phyloP scores from a whole-genome alignment of 2,329 filamentous ascomycete genomes.

The Fusarium oxysporum region DNA sequence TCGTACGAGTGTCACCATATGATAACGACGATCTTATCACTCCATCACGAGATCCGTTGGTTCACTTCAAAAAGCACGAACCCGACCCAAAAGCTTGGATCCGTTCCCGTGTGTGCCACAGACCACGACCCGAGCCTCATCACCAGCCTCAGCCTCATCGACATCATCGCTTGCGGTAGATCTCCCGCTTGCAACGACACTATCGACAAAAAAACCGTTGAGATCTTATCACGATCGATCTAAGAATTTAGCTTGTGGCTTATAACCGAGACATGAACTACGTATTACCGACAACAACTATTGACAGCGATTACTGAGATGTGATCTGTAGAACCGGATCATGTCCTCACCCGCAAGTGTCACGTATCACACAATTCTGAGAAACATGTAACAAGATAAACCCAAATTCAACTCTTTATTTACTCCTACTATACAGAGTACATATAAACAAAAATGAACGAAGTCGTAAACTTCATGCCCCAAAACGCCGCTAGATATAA shows the following conservation, averaged over 20 bases:
- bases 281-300: background rate
- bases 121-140: conserved; percentile 10
- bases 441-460: background rate
- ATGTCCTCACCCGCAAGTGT: conserved; percentile 10
- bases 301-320: background rate
- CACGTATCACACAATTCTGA: conserved; percentile 29
- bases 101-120: conserved; percentile 11
- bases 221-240: conserved; percentile 18
- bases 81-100: conserved; percentile 10
- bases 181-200: conserved; percentile 13
- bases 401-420: conserved; percentile 31
- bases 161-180: background rate
- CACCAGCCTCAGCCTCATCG: conserved; percentile 14
- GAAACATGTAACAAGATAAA: background rate
- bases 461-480: conserved; percentile 34
- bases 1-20: background rate
- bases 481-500: conserved; percentile 21
- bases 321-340: background rate
- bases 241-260: conserved; percentile 1
- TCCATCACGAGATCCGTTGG: background rate
- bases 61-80: conserved; percentile 29
- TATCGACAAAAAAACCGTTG: conserved; percentile 12
- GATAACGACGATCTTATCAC: background rate
- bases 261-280: conserved; percentile 9
- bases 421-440: conserved; percentile 24